Base-by-base conservation (phyloP, 2,329 filamentous ascomycete genomes). In the Curvularia sp. region DNA sequence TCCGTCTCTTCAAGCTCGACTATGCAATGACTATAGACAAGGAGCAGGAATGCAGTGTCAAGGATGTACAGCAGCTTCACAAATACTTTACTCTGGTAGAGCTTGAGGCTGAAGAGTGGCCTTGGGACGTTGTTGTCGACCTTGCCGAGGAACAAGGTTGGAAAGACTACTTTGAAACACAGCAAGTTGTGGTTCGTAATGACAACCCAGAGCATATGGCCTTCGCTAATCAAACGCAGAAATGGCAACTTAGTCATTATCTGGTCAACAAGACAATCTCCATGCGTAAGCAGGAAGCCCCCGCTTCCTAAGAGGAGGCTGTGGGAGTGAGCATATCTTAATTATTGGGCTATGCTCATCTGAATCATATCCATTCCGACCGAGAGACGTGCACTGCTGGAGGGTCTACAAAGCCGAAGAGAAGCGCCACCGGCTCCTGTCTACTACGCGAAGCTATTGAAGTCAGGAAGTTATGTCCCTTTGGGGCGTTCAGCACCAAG, bases 121-220 rank as follows among this genome's bases (percentile, higher is more conserved):
- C 63, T 10, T 67, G 64, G 64, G 64, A 64, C 26, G 56, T 54
- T 31, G 55, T 67, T n/a, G 35, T 67, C 46, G 58, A 60, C 7
- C 55, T 67, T 51, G 61, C 58, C 1, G 55, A 65, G 10, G 51
- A 59, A 15, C 20, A 49, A 18, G 41, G 55, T 7, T 67, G 64
- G 64, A 51, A 51, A 26, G 24, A 55, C 6, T 67, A 57, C 15
- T 67, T 67, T 38, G 64, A 67, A 42, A 24, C 28, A 1, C 60
- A 64, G 30, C 31, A 35, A 9, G 50, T 54, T 9, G 63, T 65
- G 38, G 64, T 65, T 57, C 18, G 63, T 59, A 3, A 15, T 12
- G n/a, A 30, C 22, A 31, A 24, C 20, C n/a, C 13, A 39, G 22
- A 18, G 7, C 10, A 28, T 33, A 12, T 5, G 18, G 1, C 18